phyloP scores from a whole-genome alignment of 1,284 basidiomycete species.

The Trichosporon ovoides region DNA sequence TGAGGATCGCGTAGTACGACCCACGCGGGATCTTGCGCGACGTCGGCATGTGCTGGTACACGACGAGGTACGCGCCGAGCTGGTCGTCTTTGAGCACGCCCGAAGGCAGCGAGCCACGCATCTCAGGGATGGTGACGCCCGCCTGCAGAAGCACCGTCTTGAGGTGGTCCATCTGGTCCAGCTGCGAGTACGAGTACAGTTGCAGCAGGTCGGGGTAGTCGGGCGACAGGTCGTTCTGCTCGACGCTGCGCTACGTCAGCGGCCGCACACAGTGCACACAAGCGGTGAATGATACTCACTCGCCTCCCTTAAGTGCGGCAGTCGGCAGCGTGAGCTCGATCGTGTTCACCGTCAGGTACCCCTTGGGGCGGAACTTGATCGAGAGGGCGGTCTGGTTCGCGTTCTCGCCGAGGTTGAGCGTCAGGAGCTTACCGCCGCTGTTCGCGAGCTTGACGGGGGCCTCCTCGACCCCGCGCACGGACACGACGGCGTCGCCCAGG shows the following conservation, averaged over 20 bases:
- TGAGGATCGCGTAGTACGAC: slow-evolving; percentile 1
- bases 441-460: not conserved
- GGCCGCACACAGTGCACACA: no score
- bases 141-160: not conserved
- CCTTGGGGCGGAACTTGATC: not conserved
- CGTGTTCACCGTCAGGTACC: not conserved
- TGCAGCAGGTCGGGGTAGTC: not conserved
- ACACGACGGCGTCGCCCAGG: not conserved
- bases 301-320: not conserved
- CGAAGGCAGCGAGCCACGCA: not conserved
- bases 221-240: not conserved
- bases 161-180: not conserved
- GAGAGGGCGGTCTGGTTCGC: not conserved
- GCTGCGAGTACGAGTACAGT: not conserved
- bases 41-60: not conserved
- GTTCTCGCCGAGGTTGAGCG: not conserved
- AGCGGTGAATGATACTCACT: not conserved
- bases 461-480: not conserved
- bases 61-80: not conserved
- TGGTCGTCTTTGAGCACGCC: not conserved
- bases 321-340: not conserved
- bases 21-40: not conserved
- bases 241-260: not conserved
- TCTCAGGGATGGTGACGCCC: not conserved
- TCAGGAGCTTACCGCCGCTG: not conserved